Evolutionary conservation across 2,329 filamentous ascomycete genomes (phyloP).

Genomic region (Cercospora berteroae): DNA sequence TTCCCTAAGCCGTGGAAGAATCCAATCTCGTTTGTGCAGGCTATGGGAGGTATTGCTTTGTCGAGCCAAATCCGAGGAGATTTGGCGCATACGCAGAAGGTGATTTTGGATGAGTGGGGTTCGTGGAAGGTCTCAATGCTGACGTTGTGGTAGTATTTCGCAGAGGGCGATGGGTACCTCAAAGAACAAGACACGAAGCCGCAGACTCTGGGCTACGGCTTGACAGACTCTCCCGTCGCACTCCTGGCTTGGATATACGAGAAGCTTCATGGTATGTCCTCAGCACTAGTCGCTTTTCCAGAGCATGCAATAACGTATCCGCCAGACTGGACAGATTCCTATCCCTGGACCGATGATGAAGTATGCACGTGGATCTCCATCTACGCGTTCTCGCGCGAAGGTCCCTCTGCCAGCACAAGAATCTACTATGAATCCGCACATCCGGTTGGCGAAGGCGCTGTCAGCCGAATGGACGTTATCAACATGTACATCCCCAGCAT

Average conservation of each 20-base stretch:
- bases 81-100: constrained; percentile 11
- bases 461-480: constrained; percentile 17
- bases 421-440: constrained; percentile 18
- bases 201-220: constrained; percentile 19
- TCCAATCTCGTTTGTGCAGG: constrained; percentile 2
- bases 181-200: constrained; percentile 16
- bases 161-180: constrained; percentile 11
- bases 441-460: constrained; percentile 8
- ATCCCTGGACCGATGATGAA: constrained; percentile 32
- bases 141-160: constrained; percentile 5
- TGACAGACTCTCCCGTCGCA: constrained; percentile 26
- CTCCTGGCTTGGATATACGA: constrained; percentile 30
- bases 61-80: background rate
- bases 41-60: constrained; percentile 2
- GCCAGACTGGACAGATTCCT: constrained; percentile 31
- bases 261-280: constrained; percentile 16
- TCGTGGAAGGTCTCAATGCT: background rate
- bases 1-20: constrained; percentile 14
- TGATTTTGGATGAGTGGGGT: background rate
- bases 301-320: constrained; percentile 5
- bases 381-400: constrained; percentile 17
- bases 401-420: constrained; percentile 9
- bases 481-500: constrained; percentile 14
- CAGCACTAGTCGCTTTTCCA: background rate
- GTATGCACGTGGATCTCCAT: constrained; percentile 27